A percentile compares a stretch with the other conserved stretches of the same genome.
phyloP scores from a whole-genome alignment of 495 filamentous ascomycete species.

The Cryomyces minteri region DNA sequence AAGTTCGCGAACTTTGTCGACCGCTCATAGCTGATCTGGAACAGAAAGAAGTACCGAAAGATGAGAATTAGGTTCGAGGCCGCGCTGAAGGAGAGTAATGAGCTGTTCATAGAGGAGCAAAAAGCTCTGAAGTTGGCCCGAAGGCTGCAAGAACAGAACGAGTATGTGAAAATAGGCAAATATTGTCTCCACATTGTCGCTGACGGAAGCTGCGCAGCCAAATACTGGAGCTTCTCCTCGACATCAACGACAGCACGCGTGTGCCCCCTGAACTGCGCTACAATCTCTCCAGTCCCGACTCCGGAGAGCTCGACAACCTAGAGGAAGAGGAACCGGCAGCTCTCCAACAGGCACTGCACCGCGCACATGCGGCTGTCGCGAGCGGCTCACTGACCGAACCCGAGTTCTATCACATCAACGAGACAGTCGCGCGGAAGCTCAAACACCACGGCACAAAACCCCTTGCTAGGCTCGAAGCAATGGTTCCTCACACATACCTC shows the following conservation, averaged over 20 bases:
- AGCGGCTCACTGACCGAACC: slow-evolving; percentile 23
- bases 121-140: slow-evolving; percentile 57
- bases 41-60: slow-evolving; percentile 91
- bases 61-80: slow-evolving; percentile 72
- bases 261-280: slow-evolving; percentile 59
- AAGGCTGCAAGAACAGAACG: slow-evolving; percentile 72
- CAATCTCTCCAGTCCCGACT: slow-evolving; percentile 25
- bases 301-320: slow-evolving; percentile 17
- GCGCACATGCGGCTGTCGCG: slow-evolving; percentile 26
- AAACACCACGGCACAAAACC: slow-evolving; percentile 1
- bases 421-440: slow-evolving; percentile 13
- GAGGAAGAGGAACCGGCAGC: slow-evolving; percentile 20
- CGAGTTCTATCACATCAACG: slow-evolving; percentile 8
- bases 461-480: slow-evolving; percentile 1
- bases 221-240: slow-evolving; percentile 67
- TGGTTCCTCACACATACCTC: slow-evolving; percentile 5
- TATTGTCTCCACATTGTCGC: not conserved
- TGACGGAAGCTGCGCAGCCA: slow-evolving; percentile 27
- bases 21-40: not conserved
- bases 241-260: slow-evolving; percentile 64
- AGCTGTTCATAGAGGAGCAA: slow-evolving; percentile 57
- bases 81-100: slow-evolving; percentile 61
- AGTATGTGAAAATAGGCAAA: slow-evolving; percentile 27
- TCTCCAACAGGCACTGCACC: slow-evolving; percentile 24
- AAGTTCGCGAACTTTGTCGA: not conserved